These are phyloP conservation scores for Dothidotthia symphoricarpi DNA, from an alignment of 2,329 filamentous ascomycete genomes.

Conservation along the genomic window DNA sequence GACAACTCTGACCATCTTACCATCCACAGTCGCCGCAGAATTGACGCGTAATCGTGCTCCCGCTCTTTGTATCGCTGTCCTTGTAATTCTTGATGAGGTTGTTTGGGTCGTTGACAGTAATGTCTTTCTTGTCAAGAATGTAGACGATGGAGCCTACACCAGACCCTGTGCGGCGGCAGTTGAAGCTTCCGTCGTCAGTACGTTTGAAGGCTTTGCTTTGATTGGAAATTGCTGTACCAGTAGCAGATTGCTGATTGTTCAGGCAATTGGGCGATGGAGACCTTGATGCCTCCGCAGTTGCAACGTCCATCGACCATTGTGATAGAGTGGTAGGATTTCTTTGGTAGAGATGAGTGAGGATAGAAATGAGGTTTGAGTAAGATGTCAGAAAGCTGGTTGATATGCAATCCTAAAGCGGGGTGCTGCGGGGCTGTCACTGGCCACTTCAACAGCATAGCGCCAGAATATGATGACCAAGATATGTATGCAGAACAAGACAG, in stretches of 20 bases:
- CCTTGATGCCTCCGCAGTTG: conserved; percentile 32
- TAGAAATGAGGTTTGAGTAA: not conserved
- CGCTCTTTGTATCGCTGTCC: conserved; percentile 28
- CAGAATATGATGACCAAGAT: too few relatives aligned
- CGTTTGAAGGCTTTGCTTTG: too few relatives aligned
- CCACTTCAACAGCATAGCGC: too few relatives aligned
- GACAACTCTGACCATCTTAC: conserved; percentile 9
- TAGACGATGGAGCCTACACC: conserved; percentile 24
- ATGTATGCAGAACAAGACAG: too few relatives aligned
- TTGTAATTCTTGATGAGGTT: conserved; percentile 24
- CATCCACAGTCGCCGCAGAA: conserved; percentile 36
- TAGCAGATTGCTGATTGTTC: conserved; percentile 28
- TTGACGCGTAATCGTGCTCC: conserved; percentile 26
- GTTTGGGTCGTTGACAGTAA: conserved; percentile 22
- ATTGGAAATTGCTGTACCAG: conserved; percentile 18
- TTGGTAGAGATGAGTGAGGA: not conserved
- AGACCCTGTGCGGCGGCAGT: conserved; percentile 31
- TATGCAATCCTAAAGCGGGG: too few relatives aligned
- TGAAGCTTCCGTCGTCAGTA: conserved; percentile 15
- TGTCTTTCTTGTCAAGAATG: conserved; percentile 17
- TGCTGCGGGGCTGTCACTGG: too few relatives aligned
- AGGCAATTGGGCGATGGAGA: conserved; percentile 23
- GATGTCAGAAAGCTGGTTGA: too few relatives aligned
- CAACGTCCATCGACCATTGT: conserved; percentile 31
- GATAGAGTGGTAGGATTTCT: not conserved